Evolutionary conservation across 306 rosid species (phyloP).

Genomic region (Acacia acuminata): DNA sequence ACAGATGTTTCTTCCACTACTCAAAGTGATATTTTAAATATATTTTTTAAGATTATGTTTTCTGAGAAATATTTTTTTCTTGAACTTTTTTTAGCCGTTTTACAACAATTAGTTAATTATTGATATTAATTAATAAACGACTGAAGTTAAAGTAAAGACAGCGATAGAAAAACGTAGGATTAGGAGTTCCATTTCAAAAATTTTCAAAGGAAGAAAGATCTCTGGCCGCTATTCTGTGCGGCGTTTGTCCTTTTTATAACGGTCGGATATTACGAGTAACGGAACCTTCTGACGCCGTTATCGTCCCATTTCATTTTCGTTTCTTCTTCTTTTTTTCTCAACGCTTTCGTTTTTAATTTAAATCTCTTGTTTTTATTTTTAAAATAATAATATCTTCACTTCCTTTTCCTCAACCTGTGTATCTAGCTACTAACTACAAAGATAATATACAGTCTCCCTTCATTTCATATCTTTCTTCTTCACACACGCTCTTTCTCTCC

Average conservation of each 20-base stretch:
- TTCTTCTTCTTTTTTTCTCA: not conserved
- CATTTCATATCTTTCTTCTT: not conserved
- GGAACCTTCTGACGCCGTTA: conserved; percentile 19
- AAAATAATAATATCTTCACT: not conserved
- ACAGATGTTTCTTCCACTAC: not conserved
- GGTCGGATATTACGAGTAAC: conserved; percentile 19
- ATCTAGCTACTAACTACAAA: not conserved
- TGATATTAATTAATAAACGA: not conserved
- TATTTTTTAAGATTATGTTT: too few relatives aligned
- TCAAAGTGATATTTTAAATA: not conserved
- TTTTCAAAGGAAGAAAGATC: not conserved
- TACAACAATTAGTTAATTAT: not conserved
- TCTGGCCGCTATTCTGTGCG: not conserved
- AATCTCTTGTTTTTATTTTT: not conserved
- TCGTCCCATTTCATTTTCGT: not conserved
- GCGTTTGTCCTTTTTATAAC: conserved; percentile 28
- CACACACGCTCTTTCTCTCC: not conserved
- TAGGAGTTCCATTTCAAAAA: not conserved
- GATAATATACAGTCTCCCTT: not conserved
- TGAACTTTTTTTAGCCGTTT: not conserved
- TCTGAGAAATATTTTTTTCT: too few relatives aligned
- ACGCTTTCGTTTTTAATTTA: not conserved
- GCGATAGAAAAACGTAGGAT: not conserved
- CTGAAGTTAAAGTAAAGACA: not conserved
- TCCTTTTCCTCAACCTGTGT: not conserved